These are phyloP conservation scores for Blastocystis sp. DNA, from an alignment of 352 stramenopile genomes.

Conservation along the genomic window DNA sequence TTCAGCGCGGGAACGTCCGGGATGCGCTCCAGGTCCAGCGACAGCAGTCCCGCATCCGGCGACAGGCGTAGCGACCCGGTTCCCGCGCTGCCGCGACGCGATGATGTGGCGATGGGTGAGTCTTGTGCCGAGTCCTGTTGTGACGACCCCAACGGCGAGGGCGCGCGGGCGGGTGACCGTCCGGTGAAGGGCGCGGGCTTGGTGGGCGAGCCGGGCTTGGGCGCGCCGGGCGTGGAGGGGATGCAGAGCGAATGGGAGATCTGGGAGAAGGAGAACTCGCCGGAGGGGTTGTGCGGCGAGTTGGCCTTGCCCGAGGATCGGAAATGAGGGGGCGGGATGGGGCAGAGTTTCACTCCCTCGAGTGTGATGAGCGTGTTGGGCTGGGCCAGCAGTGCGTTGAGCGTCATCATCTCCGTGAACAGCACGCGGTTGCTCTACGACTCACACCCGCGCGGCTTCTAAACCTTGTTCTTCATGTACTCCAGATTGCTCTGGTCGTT, in stretches of 20 bases:
- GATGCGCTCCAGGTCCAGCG: slow-evolving; percentile 25
- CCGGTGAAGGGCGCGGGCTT: neutral
- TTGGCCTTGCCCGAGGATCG: neutral
- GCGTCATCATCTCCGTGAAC: slow-evolving; percentile 25
- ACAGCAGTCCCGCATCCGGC: neutral
- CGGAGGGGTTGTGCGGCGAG: neutral
- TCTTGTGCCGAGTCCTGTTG: neutral
- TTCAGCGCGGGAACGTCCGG: neutral
- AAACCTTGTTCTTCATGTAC: slow-evolving; percentile 24
- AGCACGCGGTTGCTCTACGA: slow-evolving; percentile 21
- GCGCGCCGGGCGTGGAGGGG: neutral
- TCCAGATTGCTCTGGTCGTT: neutral
- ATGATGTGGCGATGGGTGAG: neutral
- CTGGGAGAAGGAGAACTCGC: neutral
- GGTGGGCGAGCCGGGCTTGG: neutral
- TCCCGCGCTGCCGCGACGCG: no score
- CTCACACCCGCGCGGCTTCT: neutral
- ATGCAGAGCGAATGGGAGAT: neutral
- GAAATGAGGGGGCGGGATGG: neutral
- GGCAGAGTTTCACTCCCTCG: neutral
- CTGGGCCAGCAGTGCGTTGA: slow-evolving; percentile 12
- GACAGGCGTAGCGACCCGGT: neutral
- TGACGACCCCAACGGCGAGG: neutral
- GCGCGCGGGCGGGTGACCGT: neutral
- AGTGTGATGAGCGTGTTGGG: slow-evolving; percentile 3